Evolutionary conservation across 495 filamentous ascomycete genomes (phyloP).

Genomic region (Penicillium soppii): DNA sequence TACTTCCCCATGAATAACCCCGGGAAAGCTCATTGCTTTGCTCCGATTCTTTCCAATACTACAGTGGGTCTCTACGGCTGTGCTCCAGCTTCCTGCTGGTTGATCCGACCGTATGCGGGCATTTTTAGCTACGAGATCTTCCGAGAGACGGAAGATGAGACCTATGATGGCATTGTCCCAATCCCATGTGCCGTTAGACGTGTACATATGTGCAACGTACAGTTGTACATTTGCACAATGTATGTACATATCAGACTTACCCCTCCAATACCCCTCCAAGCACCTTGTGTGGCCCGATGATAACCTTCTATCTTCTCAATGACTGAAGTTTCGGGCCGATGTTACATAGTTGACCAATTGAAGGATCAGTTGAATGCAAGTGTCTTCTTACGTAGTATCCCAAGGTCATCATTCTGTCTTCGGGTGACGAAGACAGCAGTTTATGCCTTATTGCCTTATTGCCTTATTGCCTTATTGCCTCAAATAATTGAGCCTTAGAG

Average conservation of each 20-base stretch:
- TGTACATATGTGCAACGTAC: neutral
- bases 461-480: slow-evolving; percentile 11
- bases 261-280: neutral
- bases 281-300: no score
- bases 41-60: slow-evolving; percentile 47
- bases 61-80: slow-evolving; percentile 36
- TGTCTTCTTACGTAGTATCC: slow-evolving; percentile 1
- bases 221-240: neutral
- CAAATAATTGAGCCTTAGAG: slow-evolving; percentile 13
- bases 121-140: slow-evolving; percentile 40
- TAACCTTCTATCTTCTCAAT: neutral
- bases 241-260: neutral
- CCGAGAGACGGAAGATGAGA: slow-evolving; percentile 42
- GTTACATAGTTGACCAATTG: neutral
- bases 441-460: neutral
- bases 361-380: slow-evolving; percentile 3
- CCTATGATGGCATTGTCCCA: slow-evolving; percentile 18
- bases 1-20: slow-evolving; percentile 15
- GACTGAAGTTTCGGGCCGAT: neutral
- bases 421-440: neutral
- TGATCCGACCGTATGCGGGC: slow-evolving; percentile 34
- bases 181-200: neutral
- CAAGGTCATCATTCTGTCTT: neutral
- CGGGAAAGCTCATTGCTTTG: slow-evolving; percentile 30
- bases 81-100: slow-evolving; percentile 30